These are phyloP conservation scores for Prunus fruticosa DNA, from an alignment of 306 rosid species.

Conservation along the genomic window DNA sequence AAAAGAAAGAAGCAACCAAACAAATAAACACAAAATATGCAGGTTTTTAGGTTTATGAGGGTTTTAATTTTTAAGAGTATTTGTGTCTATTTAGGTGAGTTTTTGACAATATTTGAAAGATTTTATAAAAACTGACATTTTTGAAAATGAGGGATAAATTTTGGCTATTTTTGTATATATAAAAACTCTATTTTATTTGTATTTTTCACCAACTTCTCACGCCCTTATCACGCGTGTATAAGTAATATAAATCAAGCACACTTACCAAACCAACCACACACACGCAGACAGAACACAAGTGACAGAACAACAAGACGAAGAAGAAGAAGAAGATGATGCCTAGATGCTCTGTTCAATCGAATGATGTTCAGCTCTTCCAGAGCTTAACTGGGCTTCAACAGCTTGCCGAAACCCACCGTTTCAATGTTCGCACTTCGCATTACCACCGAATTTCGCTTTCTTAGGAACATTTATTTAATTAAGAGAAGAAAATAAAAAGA, in stretches of 20 bases:
- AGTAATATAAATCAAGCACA: neutral
- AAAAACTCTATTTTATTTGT: too few relatives aligned
- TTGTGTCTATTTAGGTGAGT: too few relatives aligned
- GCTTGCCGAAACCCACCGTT: constrained; percentile 63
- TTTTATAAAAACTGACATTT: too few relatives aligned
- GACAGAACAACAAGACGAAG: neutral
- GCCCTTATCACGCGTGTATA: neutral
- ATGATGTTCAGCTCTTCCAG: constrained; percentile 41
- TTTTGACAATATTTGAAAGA: too few relatives aligned
- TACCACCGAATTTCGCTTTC: neutral
- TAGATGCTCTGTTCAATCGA: constrained; percentile 46
- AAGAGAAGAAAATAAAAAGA: too few relatives aligned
- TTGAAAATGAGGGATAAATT: too few relatives aligned
- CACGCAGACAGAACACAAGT: neutral
- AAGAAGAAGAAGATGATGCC: constrained; percentile 35
- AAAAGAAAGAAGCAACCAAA: too few relatives aligned
- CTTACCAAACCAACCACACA: neutral
- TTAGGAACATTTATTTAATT: neutral
- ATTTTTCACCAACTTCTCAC: too few relatives aligned
- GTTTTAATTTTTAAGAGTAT: too few relatives aligned
- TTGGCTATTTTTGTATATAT: too few relatives aligned
- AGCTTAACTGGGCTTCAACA: constrained; percentile 62
- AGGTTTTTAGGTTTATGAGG: too few relatives aligned
- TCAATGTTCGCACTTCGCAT: constrained; percentile 42
- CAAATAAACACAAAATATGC: too few relatives aligned